These are phyloP conservation scores for Magnaporthiopsis rhizophila DNA, from an alignment of 2,329 filamentous ascomycete genomes.

Conservation along the genomic window DNA sequence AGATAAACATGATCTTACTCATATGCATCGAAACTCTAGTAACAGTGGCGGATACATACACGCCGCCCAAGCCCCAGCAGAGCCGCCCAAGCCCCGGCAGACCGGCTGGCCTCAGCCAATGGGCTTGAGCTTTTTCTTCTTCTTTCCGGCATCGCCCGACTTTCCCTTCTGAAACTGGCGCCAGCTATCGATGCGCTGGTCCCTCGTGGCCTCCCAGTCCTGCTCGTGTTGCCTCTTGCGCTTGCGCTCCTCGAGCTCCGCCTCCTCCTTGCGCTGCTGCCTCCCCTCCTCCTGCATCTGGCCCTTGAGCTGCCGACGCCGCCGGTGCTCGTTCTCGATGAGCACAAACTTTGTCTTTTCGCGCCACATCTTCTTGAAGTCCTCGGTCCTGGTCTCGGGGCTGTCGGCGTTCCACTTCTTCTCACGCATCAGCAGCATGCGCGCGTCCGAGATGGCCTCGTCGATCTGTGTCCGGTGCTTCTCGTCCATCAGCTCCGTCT, in stretches of 20 bases:
- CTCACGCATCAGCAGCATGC: slow-evolving; percentile 89
- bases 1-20: background rate
- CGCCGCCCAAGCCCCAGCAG: background rate
- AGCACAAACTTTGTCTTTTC: slow-evolving; percentile 85
- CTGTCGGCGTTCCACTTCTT: slow-evolving; percentile 88
- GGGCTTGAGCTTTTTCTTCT: slow-evolving; percentile 62
- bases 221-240: slow-evolving; percentile 86
- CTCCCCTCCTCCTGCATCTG: slow-evolving; percentile 95
- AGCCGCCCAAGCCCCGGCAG: background rate
- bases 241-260: slow-evolving; percentile 73
- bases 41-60: background rate
- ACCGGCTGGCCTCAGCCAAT: slow-evolving; percentile 37
- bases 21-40: background rate
- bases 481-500: slow-evolving; percentile 86
- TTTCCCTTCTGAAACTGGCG: slow-evolving; percentile 78
- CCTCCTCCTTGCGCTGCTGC: slow-evolving; percentile 77
- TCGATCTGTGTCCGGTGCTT: slow-evolving; percentile 81
- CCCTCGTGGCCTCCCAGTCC: slow-evolving; percentile 89
- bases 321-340: slow-evolving; percentile 83
- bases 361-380: slow-evolving; percentile 80
- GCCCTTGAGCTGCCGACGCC: slow-evolving; percentile 78
- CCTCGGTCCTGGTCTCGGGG: slow-evolving; percentile 73
- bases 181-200: slow-evolving; percentile 90
- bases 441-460: slow-evolving; percentile 91
- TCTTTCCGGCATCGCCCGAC: slow-evolving; percentile 40